These are phyloP conservation scores for Ascochyta fabae DNA, from an alignment of 2,329 filamentous ascomycete genomes.

Conservation along the genomic window DNA sequence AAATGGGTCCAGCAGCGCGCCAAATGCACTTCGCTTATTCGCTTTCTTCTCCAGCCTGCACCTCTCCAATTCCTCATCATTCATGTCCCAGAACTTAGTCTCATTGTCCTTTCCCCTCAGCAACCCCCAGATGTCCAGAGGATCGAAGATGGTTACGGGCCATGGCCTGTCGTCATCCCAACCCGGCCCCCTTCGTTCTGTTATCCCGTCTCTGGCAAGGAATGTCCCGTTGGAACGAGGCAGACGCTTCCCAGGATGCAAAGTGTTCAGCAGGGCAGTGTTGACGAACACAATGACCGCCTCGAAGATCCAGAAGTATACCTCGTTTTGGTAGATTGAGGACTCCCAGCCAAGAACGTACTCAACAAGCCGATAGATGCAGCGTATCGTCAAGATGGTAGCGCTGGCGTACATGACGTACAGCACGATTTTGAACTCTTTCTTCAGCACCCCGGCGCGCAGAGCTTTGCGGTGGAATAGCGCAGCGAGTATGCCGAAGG, in stretches of 20 bases:
- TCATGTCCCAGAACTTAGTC: slow-evolving; percentile 49
- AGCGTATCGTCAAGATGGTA: slow-evolving; percentile 55
- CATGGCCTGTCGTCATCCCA: slow-evolving; percentile 57
- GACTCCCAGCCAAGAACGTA: slow-evolving; percentile 52
- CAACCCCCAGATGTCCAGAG: slow-evolving; percentile 46
- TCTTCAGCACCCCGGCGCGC: slow-evolving; percentile 49
- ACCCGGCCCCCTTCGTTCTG: slow-evolving; percentile 58
- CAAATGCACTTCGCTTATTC: slow-evolving; percentile 30
- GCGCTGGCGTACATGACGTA: slow-evolving; percentile 58
- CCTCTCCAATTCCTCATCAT: slow-evolving; percentile 38
- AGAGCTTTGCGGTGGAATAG: slow-evolving; percentile 56
- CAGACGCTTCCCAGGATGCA: slow-evolving; percentile 58
- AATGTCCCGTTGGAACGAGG: slow-evolving; percentile 60
- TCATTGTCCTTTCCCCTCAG: slow-evolving; percentile 42
- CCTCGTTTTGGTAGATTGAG: slow-evolving; percentile 53
- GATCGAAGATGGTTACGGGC: slow-evolving; percentile 49
- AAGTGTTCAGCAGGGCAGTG: slow-evolving; percentile 59
- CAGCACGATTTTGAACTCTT: slow-evolving; percentile 53
- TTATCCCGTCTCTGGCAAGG: slow-evolving; percentile 59
- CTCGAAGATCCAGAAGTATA: slow-evolving; percentile 64
- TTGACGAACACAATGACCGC: slow-evolving; percentile 59
- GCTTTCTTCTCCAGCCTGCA: slow-evolving; percentile 35
- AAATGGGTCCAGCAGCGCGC: slow-evolving; percentile 39
- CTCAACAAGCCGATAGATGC: slow-evolving; percentile 61
- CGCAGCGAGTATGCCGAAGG: slow-evolving; percentile 57